These are phyloP conservation scores for Zygoascus hellenicus DNA, from an alignment of 1,139 yeast species.

Conservation along the genomic window DNA sequence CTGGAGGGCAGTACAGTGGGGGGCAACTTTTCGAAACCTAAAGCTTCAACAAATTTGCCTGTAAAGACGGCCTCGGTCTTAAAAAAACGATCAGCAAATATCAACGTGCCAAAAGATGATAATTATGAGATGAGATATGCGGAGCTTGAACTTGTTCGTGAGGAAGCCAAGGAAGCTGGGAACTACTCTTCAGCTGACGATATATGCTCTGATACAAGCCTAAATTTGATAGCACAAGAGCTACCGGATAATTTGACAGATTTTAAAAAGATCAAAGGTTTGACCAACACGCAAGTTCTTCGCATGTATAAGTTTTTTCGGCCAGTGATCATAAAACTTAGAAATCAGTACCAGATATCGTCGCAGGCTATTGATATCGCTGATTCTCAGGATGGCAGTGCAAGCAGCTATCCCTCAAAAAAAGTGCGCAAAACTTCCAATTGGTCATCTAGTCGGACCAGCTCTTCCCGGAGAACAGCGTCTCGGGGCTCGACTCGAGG, in stretches of 20 bases:
- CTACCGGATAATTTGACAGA: conserved; percentile 12
- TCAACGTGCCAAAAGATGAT: background rate
- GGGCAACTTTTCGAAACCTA: background rate
- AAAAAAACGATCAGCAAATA: background rate
- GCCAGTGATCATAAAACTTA: conserved; percentile 14
- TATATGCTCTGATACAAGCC: conserved; percentile 19
- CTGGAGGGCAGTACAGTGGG: background rate
- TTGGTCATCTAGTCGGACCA: too few species aligned
- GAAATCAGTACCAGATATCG: conserved; percentile 1
- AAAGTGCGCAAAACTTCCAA: too few species aligned
- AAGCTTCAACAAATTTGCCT: background rate
- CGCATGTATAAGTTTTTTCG: conserved; percentile 14
- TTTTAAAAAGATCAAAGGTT: conserved; percentile 13
- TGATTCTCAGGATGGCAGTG: conserved; percentile 1
- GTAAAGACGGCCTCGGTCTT: background rate
- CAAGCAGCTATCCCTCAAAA: too few species aligned
- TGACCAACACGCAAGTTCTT: conserved; percentile 15
- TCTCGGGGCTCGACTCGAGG: too few species aligned
- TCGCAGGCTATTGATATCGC: conserved; percentile 5
- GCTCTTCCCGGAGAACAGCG: too few species aligned
- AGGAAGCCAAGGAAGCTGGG: conserved; percentile 11
- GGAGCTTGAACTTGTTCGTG: conserved; percentile 15
- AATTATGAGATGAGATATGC: conserved; percentile 16
- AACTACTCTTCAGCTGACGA: conserved; percentile 9
- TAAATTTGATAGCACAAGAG: conserved; percentile 17